Base-by-base conservation (phyloP, 345 rosid species). In the Gossypium bickii region DNA sequence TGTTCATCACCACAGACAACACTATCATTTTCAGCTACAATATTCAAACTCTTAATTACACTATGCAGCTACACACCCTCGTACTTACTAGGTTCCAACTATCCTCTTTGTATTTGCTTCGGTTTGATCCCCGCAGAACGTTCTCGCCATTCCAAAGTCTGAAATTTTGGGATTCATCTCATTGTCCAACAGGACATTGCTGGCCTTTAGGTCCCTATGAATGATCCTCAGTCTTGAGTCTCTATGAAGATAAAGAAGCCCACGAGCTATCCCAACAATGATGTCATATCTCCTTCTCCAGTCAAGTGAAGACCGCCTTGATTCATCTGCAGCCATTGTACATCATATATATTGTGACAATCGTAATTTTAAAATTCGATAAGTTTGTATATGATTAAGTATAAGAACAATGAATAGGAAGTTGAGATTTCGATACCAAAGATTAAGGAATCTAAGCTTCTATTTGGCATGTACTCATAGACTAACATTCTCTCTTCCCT, bases 151-250 rank as follows among this genome's bases (percentile, higher is more conserved):
- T 16, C 85, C 85, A 9, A 83, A 83, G 22, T 83, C 83, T 2
- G 86, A 78, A 47, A 80, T 83, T 64, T 83, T 80, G 12, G 86
- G 82, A 62, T 78, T 80, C 86, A 83, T 83, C 12, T 83, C 64
- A 4, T 44, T 53, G 62, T 82, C 85, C 5, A 82, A 64, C 10
- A 82, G 45, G 60, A 82, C 67, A 16, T 79, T 82, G 38, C 84
- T 76, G 24, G 79, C 79, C 45, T 81, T 81, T 9, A 81, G 77
- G 12, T 81, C 82, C 67, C 82, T 62, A 48, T 82, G 85, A 16
- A 82, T 76, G 56, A 82, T 79, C 64, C 80, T 79, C 44, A 75
- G 71, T 8, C 83, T 71, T 3, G 86, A 83, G 45, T 83, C 86
- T 3, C 75, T 47, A 44, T 83, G 86, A 60, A 83, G 78, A 73